phyloP scores from a whole-genome alignment of 768 basidiomycete genomes.

The Chalciporus piperatus region DNA sequence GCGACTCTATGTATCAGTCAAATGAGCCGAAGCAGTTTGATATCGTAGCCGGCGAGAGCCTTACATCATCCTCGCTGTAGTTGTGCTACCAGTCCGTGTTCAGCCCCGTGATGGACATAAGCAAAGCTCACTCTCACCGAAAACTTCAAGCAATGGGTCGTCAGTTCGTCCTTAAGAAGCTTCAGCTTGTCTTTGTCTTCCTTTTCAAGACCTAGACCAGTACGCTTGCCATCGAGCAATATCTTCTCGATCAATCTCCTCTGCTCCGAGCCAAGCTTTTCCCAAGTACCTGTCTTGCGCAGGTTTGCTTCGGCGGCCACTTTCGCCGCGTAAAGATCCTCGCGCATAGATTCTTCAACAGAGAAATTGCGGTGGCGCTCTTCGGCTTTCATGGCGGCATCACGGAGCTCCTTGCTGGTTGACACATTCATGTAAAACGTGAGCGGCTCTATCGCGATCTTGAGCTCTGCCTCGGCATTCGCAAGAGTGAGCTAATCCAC shows the following conservation, averaged over 20 bases:
- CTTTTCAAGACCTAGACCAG: conserved; percentile 68
- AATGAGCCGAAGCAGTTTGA: neutral
- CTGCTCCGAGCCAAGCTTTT: conserved; percentile 64
- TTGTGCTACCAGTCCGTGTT: conserved; percentile 55
- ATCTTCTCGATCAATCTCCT: conserved; percentile 76
- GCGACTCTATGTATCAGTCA: conserved; percentile 40
- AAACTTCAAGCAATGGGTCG: conserved; percentile 70
- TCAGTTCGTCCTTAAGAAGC: conserved; percentile 69
- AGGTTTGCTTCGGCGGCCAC: conserved; percentile 66
- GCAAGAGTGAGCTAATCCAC: conserved; percentile 53
- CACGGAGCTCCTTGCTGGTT: conserved; percentile 65
- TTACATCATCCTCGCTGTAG: conserved; percentile 81
- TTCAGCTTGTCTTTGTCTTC: conserved; percentile 54
- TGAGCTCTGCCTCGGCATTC: conserved; percentile 54
- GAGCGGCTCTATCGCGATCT: conserved; percentile 52
- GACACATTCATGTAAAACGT: conserved; percentile 82
- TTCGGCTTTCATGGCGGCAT: conserved; percentile 74
- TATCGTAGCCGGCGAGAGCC: conserved; percentile 6
- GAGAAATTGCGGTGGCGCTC: conserved; percentile 58
- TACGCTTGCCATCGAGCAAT: conserved; percentile 72
- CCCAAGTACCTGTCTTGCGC: conserved; percentile 56
- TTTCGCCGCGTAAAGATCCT: conserved; percentile 76
- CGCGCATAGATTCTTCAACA: conserved; percentile 74
- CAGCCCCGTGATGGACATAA: neutral
- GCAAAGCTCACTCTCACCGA: conserved; percentile 43